Conservation (phyloP, 2,329 filamentous ascomycete species). For the Plenodomus biglobosus region DNA sequence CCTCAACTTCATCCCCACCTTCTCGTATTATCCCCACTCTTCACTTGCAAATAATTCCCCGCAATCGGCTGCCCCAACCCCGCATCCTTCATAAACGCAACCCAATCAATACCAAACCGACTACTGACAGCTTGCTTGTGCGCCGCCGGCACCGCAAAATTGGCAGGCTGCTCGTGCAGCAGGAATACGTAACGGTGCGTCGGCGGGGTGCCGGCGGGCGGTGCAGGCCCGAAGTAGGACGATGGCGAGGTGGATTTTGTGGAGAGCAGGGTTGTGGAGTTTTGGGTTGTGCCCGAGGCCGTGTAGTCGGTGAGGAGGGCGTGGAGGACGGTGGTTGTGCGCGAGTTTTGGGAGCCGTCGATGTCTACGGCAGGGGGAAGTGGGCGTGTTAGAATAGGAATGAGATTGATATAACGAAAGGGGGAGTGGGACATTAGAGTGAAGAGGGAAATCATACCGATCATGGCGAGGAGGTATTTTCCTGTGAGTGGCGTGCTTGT, state of each 20-base stretch:
- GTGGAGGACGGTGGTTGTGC: constrained; percentile 31
- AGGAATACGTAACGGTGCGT: constrained; percentile 39
- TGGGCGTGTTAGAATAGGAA: background rate
- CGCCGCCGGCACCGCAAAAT: constrained; percentile 26
- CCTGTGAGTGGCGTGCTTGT: constrained; percentile 24
- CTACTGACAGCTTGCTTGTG: constrained; percentile 22
- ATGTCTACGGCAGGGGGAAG: constrained; percentile 3
- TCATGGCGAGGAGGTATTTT: constrained; percentile 35
- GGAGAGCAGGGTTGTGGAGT: constrained; percentile 26
- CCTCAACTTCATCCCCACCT: constrained; percentile 2
- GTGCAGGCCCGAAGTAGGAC: constrained; percentile 36
- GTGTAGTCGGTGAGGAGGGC: constrained; percentile 33
- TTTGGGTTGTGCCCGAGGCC: constrained; percentile 21
- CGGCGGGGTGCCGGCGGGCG: constrained; percentile 30
- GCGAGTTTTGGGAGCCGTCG: constrained; percentile 8
- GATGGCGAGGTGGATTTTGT: constrained; percentile 31
- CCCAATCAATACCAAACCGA: constrained; percentile 24
- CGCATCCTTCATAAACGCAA: constrained; percentile 26
- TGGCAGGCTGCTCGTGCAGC: constrained; percentile 32
- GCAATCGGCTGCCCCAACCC: constrained; percentile 21
- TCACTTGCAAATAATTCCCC: constrained; percentile 29
- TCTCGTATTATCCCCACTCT: constrained; percentile 28
- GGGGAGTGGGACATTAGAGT: too few relatives aligned
- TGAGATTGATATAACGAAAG: constrained; percentile 5
- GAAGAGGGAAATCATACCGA: constrained; percentile 27